phyloP scores from a whole-genome alignment of 2,329 filamentous ascomycete species.

The Parafenestella ontariensis region DNA sequence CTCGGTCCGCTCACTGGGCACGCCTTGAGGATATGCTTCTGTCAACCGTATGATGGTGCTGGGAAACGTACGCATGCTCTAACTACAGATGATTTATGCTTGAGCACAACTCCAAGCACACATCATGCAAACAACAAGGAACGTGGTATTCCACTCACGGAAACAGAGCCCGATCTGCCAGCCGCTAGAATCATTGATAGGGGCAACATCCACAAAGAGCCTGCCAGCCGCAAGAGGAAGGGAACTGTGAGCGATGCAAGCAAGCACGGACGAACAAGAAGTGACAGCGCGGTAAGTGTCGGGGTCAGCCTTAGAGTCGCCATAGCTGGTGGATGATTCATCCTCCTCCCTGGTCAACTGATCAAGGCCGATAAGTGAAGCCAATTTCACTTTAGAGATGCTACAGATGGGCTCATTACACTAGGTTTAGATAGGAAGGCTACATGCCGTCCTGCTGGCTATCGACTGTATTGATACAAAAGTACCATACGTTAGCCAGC shows the following conservation, averaged over 20 bases:
- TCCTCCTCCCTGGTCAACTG: too few species aligned
- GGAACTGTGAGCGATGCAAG: background rate
- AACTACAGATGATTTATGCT: background rate
- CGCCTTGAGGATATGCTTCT: slow-evolving; percentile 43
- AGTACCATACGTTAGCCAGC: background rate
- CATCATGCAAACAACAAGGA: background rate
- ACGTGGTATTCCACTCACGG: background rate
- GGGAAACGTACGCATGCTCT: slow-evolving; percentile 9
- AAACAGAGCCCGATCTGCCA: background rate
- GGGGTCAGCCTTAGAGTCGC: slow-evolving; percentile 20
- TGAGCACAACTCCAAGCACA: background rate
- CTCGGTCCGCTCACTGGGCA: slow-evolving; percentile 27
- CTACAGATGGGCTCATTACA: too few species aligned
- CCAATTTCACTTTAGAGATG: too few species aligned
- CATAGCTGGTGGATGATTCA: slow-evolving; percentile 29
- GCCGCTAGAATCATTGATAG: background rate
- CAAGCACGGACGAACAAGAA: slow-evolving; percentile 10
- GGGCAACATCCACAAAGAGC: background rate
- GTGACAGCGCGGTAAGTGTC: slow-evolving; percentile 37
- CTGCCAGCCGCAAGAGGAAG: background rate
- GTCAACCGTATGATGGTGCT: slow-evolving; percentile 42
- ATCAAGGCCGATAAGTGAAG: too few species aligned
- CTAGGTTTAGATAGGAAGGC: background rate
- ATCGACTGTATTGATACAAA: background rate
- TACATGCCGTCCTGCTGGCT: background rate